Conservation (phyloP, 768 basidiomycete species). For the Tricholoma saponaceum region DNA sequence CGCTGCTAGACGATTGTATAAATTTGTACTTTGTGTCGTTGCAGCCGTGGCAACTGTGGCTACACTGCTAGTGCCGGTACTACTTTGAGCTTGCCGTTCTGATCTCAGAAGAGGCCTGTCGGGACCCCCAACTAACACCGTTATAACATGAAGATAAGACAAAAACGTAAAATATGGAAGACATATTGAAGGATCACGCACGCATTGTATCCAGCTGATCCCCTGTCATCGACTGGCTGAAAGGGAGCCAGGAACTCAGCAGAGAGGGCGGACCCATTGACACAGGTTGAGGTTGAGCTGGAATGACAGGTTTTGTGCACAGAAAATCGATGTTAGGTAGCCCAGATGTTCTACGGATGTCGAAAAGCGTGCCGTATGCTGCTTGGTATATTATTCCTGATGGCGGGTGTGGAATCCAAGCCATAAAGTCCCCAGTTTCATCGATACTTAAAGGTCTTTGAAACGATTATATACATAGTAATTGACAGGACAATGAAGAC, state of each 20-base stretch:
- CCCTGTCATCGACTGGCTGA: slow-evolving; percentile 48
- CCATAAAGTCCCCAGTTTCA: slow-evolving; percentile 49
- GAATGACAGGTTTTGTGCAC: slow-evolving; percentile 35
- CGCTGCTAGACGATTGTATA: slow-evolving; percentile 46
- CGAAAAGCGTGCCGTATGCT: slow-evolving; percentile 56
- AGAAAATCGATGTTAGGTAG: slow-evolving; percentile 50
- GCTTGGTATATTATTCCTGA: slow-evolving; percentile 32
- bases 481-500: slow-evolving; percentile 6
- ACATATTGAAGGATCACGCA: slow-evolving; percentile 32
- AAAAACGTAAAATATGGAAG: neutral
- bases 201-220: slow-evolving; percentile 57
- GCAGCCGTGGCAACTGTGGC: slow-evolving; percentile 15
- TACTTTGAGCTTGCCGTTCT: slow-evolving; percentile 8
- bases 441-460: slow-evolving; percentile 14
- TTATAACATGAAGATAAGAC: neutral
- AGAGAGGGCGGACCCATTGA: slow-evolving; percentile 54
- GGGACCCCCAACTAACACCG: slow-evolving; percentile 57
- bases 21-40: slow-evolving; percentile 27
- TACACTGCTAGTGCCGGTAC: slow-evolving; percentile 1
- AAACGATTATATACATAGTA: neutral
- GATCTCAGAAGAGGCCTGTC: slow-evolving; percentile 50
- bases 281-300: slow-evolving; percentile 60
- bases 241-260: slow-evolving; percentile 49
- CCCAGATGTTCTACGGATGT: slow-evolving; percentile 46
- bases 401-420: slow-evolving; percentile 32